Base-by-base conservation (phyloP, 2,329 filamentous ascomycete genomes). In the Clonostachys solani region DNA sequence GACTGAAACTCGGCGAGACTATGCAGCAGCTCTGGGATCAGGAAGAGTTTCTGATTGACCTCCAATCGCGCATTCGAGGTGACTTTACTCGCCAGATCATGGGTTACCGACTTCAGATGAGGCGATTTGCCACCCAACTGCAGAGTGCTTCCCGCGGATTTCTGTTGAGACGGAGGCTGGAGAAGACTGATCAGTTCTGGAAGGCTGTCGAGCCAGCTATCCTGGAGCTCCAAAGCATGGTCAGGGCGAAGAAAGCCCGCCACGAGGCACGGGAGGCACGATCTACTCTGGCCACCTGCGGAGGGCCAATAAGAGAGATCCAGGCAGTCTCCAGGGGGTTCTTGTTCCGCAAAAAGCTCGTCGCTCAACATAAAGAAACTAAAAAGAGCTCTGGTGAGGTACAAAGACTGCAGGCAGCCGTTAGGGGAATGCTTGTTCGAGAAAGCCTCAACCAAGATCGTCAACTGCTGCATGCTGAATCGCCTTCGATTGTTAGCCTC, bases 11-110 rank as follows among this genome's bases (percentile, higher is more conserved):
- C 3, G 91, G 90, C 5, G 74, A 86, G 44, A 77, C 83, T 47
- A 97, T 99, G 94, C 87, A 96, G 58, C 70, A 81, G 40, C 77
- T 99, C 5, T 99, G 94, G 94, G 87, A 94, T 51, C 78, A 81
- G 12, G 94, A 99, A 65, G 78, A 85, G 23, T 75, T 79, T 64
- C 68, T 99, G 29, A 71, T 92, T 40, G 86, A 95, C 45, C 73
- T 99, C 10, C 95, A 99, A 64, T 83, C 92, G 8, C 82, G 86
- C 37, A 87, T 97, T 47, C 84, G 94, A 49, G 95, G 91, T 46
- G 90, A 95, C 58, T 96, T 89, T 68, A 80, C 89, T 3, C 78
- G 92, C 42, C 90, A 96, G 63, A 81, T 97, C 48, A 81, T 86
- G 54, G 80, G 82, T 51, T 96, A 96, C 66, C 82, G 88, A 43